Evolutionary conservation across 176 grass and related monocot species (phyloP).

Genomic region (Thinopyrum elongatum): DNA sequence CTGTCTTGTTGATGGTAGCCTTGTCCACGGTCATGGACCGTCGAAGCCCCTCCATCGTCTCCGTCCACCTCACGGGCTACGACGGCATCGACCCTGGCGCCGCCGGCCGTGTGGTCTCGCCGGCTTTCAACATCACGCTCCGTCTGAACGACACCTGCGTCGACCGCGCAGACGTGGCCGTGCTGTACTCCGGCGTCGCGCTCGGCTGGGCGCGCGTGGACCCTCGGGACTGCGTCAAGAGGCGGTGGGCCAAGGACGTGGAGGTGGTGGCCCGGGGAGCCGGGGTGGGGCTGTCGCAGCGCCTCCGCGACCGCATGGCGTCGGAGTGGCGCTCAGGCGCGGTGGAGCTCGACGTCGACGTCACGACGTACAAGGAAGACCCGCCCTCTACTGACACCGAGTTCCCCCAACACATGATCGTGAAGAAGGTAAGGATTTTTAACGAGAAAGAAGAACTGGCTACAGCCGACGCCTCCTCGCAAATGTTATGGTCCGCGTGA

Average conservation of each 20-base stretch:
- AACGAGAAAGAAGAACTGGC: not conserved
- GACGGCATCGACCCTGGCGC: slow-evolving; percentile 17
- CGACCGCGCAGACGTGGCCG: slow-evolving; percentile 9
- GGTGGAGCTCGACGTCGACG: slow-evolving; percentile 24
- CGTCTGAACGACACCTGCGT: slow-evolving; percentile 19
- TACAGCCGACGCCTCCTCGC: not conserved
- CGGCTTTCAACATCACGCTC: slow-evolving; percentile 30
- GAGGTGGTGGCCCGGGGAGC: slow-evolving; percentile 3
- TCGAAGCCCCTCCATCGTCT: not conserved
- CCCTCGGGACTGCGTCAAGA: slow-evolving; percentile 17
- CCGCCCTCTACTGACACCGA: not conserved
- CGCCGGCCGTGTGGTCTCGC: slow-evolving; percentile 22
- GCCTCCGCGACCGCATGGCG: slow-evolving; percentile 15
- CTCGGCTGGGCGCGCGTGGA: slow-evolving; percentile 37
- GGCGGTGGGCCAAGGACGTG: slow-evolving; percentile 7
- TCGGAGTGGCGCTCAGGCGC: not conserved
- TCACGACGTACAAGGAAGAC: not conserved
- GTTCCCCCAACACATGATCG: not conserved
- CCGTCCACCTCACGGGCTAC: slow-evolving; percentile 20
- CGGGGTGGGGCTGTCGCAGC: slow-evolving; percentile 4
- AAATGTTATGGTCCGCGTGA: not conserved
- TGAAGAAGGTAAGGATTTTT: not conserved
- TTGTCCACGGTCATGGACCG: not conserved
- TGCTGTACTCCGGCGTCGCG: slow-evolving; percentile 29
- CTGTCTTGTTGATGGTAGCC: not conserved